These are phyloP conservation scores for Arachis monticola DNA, from an alignment of 331 rosid genomes.

Conservation along the genomic window DNA sequence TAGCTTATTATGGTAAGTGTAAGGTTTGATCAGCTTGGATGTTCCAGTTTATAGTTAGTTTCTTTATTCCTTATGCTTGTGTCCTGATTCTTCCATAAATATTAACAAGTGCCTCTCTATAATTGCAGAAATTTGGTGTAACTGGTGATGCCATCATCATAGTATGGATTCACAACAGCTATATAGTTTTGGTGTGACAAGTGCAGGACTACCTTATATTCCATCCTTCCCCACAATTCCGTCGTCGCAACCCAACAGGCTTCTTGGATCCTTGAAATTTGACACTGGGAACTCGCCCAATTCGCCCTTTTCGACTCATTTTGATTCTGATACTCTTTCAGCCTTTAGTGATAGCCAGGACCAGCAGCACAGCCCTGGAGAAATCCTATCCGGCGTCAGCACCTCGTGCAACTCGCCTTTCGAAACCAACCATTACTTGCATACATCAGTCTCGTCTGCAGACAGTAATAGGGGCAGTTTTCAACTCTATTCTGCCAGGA, in stretches of 20 bases:
- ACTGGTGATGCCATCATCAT: constrained; percentile 53
- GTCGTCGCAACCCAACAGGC: constrained; percentile 56
- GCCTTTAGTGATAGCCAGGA: constrained; percentile 66
- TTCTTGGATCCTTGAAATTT: constrained; percentile 67
- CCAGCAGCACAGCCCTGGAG: constrained; percentile 66
- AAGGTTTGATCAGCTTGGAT: constrained; percentile 1
- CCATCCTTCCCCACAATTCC: constrained; percentile 62
- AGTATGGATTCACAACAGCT: constrained; percentile 84
- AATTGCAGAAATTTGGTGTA: constrained; percentile 33
- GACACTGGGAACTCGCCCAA: constrained; percentile 71
- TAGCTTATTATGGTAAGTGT: neutral
- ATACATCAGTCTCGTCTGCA: constrained; percentile 46
- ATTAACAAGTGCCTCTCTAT: constrained; percentile 3
- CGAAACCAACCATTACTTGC: constrained; percentile 53
- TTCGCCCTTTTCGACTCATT: constrained; percentile 57
- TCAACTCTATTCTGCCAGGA: constrained; percentile 50
- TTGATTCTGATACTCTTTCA: constrained; percentile 68
- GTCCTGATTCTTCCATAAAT: neutral
- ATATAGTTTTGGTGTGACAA: constrained; percentile 52
- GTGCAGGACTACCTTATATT: constrained; percentile 61
- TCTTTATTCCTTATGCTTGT: neutral
- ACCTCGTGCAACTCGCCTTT: constrained; percentile 57
- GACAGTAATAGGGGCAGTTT: constrained; percentile 44
- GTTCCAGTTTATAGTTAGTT: constrained; percentile 1
- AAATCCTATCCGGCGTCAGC: constrained; percentile 66